A percentile compares a stretch with the other conserved stretches of the same genome.
phyloP scores from a whole-genome alignment of 345 rosid genomes.

The Citropsis articulata region DNA sequence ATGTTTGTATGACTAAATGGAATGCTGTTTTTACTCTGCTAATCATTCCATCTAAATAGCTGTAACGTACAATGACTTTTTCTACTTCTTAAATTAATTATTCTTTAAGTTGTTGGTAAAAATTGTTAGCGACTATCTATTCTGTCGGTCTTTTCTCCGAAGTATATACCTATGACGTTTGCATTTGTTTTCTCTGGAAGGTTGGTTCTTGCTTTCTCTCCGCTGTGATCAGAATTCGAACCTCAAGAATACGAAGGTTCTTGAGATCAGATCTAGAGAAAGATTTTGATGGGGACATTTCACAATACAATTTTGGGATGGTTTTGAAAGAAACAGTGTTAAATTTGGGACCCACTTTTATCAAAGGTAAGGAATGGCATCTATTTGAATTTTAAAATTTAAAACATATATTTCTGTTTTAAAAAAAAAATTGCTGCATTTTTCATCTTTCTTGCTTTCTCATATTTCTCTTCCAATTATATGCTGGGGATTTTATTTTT shows the following conservation, averaged over 20 bases:
- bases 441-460: conserved; percentile 9
- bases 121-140: neutral
- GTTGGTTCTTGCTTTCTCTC: conserved; percentile 61
- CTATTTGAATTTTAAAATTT: conserved; percentile 20
- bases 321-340: conserved; percentile 84
- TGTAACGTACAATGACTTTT: neutral
- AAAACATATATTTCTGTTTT: neutral
- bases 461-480: conserved; percentile 26
- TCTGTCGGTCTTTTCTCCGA: neutral
- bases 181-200: conserved; percentile 35
- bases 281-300: conserved; percentile 35
- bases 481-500: conserved; percentile 31
- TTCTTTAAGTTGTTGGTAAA: neutral
- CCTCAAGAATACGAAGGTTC: conserved; percentile 33
- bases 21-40: neutral
- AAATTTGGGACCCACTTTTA: conserved; percentile 88
- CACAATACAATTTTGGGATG: conserved; percentile 67
- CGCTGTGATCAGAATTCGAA: conserved; percentile 69
- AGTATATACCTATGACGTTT: conserved; percentile 9
- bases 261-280: conserved; percentile 33
- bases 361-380: conserved; percentile 62
- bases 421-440: neutral
- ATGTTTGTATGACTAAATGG: neutral
- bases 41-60: neutral
- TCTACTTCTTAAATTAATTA: neutral